Evolutionary conservation across 805 yeast species (phyloP), one percentile per base, ranked within the genome.

Genomic region (Yarrowia deformans): DNA sequence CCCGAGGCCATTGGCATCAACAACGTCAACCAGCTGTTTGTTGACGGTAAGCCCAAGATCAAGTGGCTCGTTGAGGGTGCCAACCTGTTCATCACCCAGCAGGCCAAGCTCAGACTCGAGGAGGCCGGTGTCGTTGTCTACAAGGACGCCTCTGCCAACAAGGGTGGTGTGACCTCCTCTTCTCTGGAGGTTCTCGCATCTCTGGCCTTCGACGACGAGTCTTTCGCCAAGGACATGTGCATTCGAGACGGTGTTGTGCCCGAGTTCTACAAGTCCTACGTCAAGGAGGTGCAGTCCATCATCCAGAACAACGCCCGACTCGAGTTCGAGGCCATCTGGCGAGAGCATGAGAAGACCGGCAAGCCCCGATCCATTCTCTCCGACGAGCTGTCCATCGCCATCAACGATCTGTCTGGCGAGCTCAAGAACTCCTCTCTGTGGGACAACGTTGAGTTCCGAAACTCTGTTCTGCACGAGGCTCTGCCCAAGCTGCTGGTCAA

Each of bases 131-230:
- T 91, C 67, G 79, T 93, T 67, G 84, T 95, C 67, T 91, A 91
- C 81, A 95, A 95, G 80, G 99, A 94, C 82, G 97, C 98, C 16
- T 91, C 97, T 13, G 93, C 98, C 55, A 94, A 94, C 81, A 94
- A 94, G 81, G 99, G 99, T 76, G 99, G 99, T 81, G 99, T 94
- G 67, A 94, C 99, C 1, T 93, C 98, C 1, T 93, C 98, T 1
- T 93, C 98, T 1, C 83, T 91, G 74, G 99, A 94, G 80, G 99
- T 94, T 13, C 84, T 94, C 74, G 97, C 98, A 10, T 94, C 99
- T 2, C 86, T 94, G 71, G 89, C 97, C 2, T 89, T 95, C 76
- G 93, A 88, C 75, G 99, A 94, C 79, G 85, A 84, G 67, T 90
- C 88, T 43, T 95, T 94, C 82, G 84, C 89, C 75, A 80, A 85